Base-by-base conservation (phyloP, 2,329 filamentous ascomycete genomes). In the Graphium sp. region DNA sequence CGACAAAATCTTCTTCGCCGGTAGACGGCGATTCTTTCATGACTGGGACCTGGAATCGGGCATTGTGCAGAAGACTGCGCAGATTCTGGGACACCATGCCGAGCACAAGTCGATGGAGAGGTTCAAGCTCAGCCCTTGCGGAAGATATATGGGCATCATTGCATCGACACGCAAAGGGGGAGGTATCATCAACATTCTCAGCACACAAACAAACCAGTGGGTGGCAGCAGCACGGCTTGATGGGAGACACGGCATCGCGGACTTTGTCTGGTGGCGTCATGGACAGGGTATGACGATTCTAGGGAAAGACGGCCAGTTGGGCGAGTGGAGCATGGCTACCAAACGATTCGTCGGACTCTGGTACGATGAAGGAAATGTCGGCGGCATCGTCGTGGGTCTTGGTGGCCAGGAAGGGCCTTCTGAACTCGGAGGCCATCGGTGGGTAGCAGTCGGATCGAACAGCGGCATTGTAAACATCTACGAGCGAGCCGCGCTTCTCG, bases 381-480 rank as follows among this genome's bases (percentile, higher is more conserved):
- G 79, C 30, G 85, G 78, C 9, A 92, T 84, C 1, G 78, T 81
- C 12, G 58, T 98, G 30, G 69, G 74, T 3, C 63, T 95, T 4
- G 87, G 89, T 19, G 80, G 79, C 1, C 60, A 61, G 17, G 60
- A 60, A 43, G 75, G 74, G 0, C 66, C 74, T 7, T 45, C 47
- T 4, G 52, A 54, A 24, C 56, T 85, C 4, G 87, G 85, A 16
- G 75, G 75, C 4, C 81, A 93, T 51, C 66, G 81, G 33, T 98
- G 85, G 84, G 71, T 94, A 10, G 84, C 81, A 1, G 60, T 94
- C 24, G 89, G 89, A 8, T 85, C 78, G 33, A 79, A 71, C 37
- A 84, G 73, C 35, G 89, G 89, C 34, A 80, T 98, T 33, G 73
- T 91, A 32, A 95, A 95, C 50, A 64, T 98, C 35, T 98, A 98